Evolutionary conservation across 1,139 yeast genomes (phyloP), one percentile per base, ranked within the genome.

Genomic region (Sugiyamaella novakii): DNA sequence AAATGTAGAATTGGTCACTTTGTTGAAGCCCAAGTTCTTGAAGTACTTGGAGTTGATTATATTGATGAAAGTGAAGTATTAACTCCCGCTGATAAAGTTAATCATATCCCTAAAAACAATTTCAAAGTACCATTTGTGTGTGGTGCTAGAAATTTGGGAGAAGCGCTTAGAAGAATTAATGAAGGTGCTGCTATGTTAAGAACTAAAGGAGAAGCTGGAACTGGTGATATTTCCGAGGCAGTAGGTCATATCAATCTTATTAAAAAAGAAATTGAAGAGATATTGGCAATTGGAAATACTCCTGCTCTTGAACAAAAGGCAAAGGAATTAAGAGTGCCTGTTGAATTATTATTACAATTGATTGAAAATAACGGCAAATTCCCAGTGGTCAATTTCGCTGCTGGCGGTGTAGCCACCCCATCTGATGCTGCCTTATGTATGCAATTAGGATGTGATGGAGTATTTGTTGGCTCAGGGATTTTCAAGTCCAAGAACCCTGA

Each of bases 401-500:
- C 95, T 38, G 95, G 95, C 45, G 95, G 95, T 56, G 84, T 87
- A 47, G 95, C 95, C 8, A 84, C 95, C 8, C 95, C 95, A 24
- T 83, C 92, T 2, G 95, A 87, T 67, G 95, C 95, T 37, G 95
- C 95, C 8, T 72, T 87, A 57, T 83, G 88, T 69, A 86, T 87
- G 95, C 91, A 86, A 69, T 74, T 86, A 61, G 95, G 95, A n/a
- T 84, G 89, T 66, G 95, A 87, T 64, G 95, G 95, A 56, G 89
- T 87, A 33, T 87, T 87, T 64, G 95, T 87, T 35, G 95, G 95
- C n/a, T 83, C 89, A 6, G 95, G 95, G 40, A 87, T 87, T 58
- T 87, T 87, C 78, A 82, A 83, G 67, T 81, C 87, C 41, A 75
- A 77, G 54, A 79, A 86, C 69, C 94, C 94, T 2, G 87, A 77